Base-by-base conservation (phyloP, 2,329 filamentous ascomycete genomes). In the Chrysosporium queenslandicum region DNA sequence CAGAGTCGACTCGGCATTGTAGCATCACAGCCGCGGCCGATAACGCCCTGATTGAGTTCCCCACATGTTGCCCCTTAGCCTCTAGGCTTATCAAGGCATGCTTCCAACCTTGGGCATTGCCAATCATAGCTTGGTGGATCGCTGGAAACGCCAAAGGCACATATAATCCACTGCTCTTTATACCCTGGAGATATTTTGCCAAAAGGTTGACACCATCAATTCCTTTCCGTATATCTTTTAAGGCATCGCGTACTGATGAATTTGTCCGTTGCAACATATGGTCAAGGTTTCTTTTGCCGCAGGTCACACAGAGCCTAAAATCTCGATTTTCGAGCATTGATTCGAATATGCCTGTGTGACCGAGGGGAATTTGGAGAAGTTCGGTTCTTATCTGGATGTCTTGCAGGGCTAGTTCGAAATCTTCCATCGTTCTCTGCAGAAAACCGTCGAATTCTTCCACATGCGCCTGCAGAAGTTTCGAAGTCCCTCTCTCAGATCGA, bases 391-490 rank as follows among this genome's bases (percentile, higher is more conserved):
- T 85, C 52, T 80, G 78, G 57, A 97, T 82, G 65, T 97, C 92
- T 55, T 81, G 75, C 41, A 83, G 79, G 3, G 89, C 87, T 49
- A 89, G 74, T 42, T 85, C 79, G 48, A 96, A 82, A 65, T 96
- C 91, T 61, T 94, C 89, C 40, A 87, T 80, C 0, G 87, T 86
- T 16, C 86, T 81, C 66, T 94, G 87, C 30, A 97, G 74, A 63
- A 95, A 96, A 61, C 85, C 83, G 68, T 97, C 92, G 27, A 97
- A 81, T 67, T 97, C 91, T 63, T 95, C 87, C 55, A 97, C 92
- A 67, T 97, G 91, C 12, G 81, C 82, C 64, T 96, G 88, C 52
- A 97, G 75, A 50, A 97, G 97, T 58, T 78, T 82, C 57, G 95
- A 83, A 11, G 96, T 91, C 65, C 94, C 87, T 30, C 82, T 77